Base-by-base conservation (phyloP, 2,329 filamentous ascomycete species). In the Alternaria sp. region DNA sequence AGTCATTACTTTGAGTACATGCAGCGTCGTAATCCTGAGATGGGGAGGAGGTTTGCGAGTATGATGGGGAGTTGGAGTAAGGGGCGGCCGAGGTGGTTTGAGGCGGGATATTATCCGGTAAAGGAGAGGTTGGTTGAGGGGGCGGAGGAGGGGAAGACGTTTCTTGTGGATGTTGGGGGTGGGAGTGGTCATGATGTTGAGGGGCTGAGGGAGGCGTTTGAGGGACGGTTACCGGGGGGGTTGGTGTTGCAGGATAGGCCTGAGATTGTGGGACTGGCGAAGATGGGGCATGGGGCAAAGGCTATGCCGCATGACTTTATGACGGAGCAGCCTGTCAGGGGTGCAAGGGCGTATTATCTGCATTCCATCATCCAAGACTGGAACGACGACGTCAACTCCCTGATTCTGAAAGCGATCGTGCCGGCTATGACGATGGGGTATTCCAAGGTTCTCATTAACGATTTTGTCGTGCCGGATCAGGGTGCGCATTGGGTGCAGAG, bases 251-350 rank as follows among this genome's bases (percentile, higher is more conserved):
- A 76, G 46, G 74, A 75, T 11, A 53, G 69, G 0, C 70, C 70
- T 1, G 70, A 73, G 58, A 68, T 75, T 2, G 58, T 76, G 6
- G 47, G 63, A 33, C 43, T 71, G 7, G 73, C 78, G 11, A 56
- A 67, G 7, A 33, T 70, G 0, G 51, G 79, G 18, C 54, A 67
- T 9, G 58, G 70, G 0, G 70, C 78, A 6, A 71, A 78, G 47
- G 57, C 23, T 2, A 78, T 78, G 72, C 55, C 68, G 1, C 78
- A 82, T 41, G 79, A 83, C 55, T 82, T 75, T 49, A 26, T 74
- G 47, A 71, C 67, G 4, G 64, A 71, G 37, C 72, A 75, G 49
- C 71, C 73, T 73, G 65, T 82, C 0, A 78, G 80, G 71, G 79
- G 65, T 20, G 73, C 73, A 3, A 67, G 74, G 12, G 70, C 71